These are phyloP conservation scores for Sequoiadendron giganteum DNA, from an alignment of 75 land plant genomes.

Conservation along the genomic window DNA sequence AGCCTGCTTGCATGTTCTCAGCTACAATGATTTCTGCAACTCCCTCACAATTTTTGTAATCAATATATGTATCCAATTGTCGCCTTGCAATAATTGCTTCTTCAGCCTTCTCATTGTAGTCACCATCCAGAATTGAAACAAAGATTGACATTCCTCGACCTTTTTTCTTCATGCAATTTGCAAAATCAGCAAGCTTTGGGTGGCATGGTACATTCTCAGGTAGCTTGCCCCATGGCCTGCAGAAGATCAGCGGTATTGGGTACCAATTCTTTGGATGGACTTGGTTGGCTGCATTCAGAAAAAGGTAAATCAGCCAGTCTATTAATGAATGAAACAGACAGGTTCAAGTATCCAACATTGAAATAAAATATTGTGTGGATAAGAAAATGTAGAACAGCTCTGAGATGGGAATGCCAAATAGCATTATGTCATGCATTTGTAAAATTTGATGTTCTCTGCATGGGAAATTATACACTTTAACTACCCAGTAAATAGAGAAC, in stretches of 20 bases:
- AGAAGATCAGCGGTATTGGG: slow-evolving; percentile 94
- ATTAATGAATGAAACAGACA: not conserved
- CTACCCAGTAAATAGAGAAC: not conserved
- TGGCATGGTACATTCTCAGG: slow-evolving; percentile 98
- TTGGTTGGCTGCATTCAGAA: slow-evolving; percentile 74
- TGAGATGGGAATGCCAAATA: not conserved
- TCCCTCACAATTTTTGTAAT: slow-evolving; percentile 96
- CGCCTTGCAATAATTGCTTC: slow-evolving; percentile 84
- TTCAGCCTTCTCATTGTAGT: slow-evolving; percentile 87
- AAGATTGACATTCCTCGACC: slow-evolving; percentile 99
- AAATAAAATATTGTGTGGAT: not conserved
- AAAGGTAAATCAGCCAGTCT: slow-evolving; percentile 2
- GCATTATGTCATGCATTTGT: not conserved
- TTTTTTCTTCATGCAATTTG: slow-evolving; percentile 99
- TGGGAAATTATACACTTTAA: not conserved
- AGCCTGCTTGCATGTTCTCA: slow-evolving; percentile 77
- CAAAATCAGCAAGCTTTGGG: slow-evolving; percentile 99
- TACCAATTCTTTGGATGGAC: slow-evolving; percentile 99
- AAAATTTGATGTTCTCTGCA: slow-evolving; percentile 1
- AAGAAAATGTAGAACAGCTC: not conserved
- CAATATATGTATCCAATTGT: slow-evolving; percentile 81
- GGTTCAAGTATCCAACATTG: not conserved
- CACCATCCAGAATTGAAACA: slow-evolving; percentile 94
- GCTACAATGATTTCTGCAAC: slow-evolving; percentile 98
- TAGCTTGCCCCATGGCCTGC: slow-evolving; percentile 98